Base-by-base conservation (phyloP, 176 grass and related monocot genomes). In the Dactylis glomerata region DNA sequence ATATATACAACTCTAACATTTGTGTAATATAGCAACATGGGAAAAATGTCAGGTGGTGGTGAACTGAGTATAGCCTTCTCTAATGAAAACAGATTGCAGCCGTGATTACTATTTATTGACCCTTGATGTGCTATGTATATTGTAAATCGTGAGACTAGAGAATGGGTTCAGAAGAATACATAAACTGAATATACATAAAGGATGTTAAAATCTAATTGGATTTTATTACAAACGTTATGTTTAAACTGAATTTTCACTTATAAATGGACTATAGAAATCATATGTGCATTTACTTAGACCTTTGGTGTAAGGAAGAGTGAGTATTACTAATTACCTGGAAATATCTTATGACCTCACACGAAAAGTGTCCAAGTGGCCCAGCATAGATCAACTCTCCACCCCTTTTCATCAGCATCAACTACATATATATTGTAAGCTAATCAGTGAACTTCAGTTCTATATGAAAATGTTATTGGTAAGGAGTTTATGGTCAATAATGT, bases 401-500 rank as follows among this genome's bases (percentile, higher is more conserved):
- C 45, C 87, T 94, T 94, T 90, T 97, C 92, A 97, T 94, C 27
- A 97, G 59, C 87, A 97, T 76, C 22, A 97, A 33, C 94, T 97
- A 66, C 31, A 76, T 62, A 38, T 54, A 89, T 40, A 76, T 85
- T 32, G 68, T 10, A 42, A 78, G 37, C 24, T 15, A 83, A 34
- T 52, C 36, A 46, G 20, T 58, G 23, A 30, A 75, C 24, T 76
- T 58, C 46, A 31, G 22, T 84, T 66, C 5, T 38, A 55, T 70
- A 56, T 77, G 36, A 51, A 62, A 27, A 54, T 15, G 31, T 42
- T 52, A n/a, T 36, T 26, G 6, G 78, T 10, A 56, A 76, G 8
- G 31, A 76, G 50, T 10, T 68, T 12, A 77, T 59, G 0, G 20
- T 27, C 26, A 87, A 27, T 23, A 34, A 5, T 19, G 51, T 9